Evolutionary conservation across 2,329 filamentous ascomycete genomes (phyloP).

Genomic region (Ophiostoma australiae): DNA sequence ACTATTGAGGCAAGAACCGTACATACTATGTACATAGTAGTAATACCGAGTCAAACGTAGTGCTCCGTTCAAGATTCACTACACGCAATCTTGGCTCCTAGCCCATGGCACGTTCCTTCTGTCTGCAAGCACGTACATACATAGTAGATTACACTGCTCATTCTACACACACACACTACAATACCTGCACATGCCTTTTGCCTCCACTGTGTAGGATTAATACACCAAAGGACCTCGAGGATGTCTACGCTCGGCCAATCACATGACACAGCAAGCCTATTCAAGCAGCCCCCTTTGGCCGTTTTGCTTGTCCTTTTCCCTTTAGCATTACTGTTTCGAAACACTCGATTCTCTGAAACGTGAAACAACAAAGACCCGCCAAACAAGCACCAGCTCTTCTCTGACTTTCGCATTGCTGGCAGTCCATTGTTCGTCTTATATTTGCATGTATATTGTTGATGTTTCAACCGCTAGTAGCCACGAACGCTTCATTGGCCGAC

Average conservation of each 20-base stretch:
- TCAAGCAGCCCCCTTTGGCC: not conserved
- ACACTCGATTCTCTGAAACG: not conserved
- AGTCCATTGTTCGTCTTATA: not conserved
- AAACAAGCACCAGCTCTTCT: not conserved
- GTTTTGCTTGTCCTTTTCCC: too few species aligned
- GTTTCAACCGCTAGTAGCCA: not conserved
- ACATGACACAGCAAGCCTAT: not conserved
- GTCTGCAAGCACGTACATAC: not conserved
- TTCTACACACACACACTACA: not conserved
- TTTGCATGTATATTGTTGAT: not conserved
- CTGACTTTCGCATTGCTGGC: too few species aligned
- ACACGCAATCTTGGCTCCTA: not conserved
- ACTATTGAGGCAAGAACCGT: not conserved
- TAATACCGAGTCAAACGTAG: not conserved
- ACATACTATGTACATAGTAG: too few species aligned
- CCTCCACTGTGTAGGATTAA: not conserved
- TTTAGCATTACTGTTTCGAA: not conserved
- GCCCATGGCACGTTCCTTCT: not conserved
- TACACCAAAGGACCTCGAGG: not conserved
- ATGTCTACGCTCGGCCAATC: not conserved
- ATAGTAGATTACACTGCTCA: not conserved
- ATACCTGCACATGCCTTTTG: not conserved
- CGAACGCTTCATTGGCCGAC: conserved; percentile 8
- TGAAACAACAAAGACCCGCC: not conserved
- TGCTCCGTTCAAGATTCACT: not conserved